Percentiles rank a stretch among this genome's conserved stretches.
phyloP scores from a whole-genome alignment of 257 asterid genomes.

The Nicotiana tomentosiformis region DNA sequence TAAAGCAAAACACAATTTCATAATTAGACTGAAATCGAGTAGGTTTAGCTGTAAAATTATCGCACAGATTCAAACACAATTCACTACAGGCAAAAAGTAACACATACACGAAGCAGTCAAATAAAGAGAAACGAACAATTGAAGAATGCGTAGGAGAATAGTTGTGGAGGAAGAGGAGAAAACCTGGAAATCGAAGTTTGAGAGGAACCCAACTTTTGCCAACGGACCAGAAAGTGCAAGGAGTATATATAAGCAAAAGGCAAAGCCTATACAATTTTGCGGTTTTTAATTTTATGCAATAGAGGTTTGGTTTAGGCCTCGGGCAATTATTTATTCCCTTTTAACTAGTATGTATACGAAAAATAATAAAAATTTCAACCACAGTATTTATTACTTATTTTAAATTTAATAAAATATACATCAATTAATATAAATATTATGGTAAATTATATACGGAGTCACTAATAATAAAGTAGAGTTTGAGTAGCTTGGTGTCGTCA shows the following conservation, averaged over 20 bases:
- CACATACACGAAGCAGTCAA: not conserved
- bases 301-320: not conserved
- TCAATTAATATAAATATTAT: no score
- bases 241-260: not conserved
- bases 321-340: not conserved
- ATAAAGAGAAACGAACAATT: not conserved
- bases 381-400: no score
- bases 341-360: no score
- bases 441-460: no score
- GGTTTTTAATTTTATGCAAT: not conserved
- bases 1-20: not conserved
- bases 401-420: no score
- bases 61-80: not conserved
- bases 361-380: no score
- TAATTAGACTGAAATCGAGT: not conserved
- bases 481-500: no score
- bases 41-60: not conserved
- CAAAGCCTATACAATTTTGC: not conserved
- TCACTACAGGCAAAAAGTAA: not conserved
- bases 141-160: not conserved
- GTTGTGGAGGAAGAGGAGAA: not conserved
- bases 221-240: not conserved
- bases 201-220: not conserved
- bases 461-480: no score
- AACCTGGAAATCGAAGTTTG: constrained; percentile 1